Evolutionary conservation across 2,329 filamentous ascomycete species (phyloP), one percentile per base, ranked within the genome.

Genomic region (Pseudocercospora vitis): DNA sequence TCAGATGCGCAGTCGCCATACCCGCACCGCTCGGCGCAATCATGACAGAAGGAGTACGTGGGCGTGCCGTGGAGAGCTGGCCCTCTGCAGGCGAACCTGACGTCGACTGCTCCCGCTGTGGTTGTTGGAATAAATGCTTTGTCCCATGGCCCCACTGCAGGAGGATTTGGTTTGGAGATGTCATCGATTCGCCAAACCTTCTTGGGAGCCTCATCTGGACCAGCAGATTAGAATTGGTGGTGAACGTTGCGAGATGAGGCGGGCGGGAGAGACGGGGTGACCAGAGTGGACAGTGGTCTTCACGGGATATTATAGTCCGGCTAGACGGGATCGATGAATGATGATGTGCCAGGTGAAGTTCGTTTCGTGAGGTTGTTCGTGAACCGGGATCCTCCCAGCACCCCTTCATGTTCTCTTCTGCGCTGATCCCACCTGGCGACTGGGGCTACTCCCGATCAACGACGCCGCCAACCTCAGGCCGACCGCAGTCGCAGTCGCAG

Each of bases 121-220:
- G n/a, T n/a, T n/a, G n/a, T n/a, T n/a, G n/a, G n/a, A n/a, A n/a
- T n/a, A n/a, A n/a, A n/a, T n/a, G n/a, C n/a, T n/a, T n/a, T n/a
- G n/a, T n/a, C n/a, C n/a, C n/a, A 21, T 28, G 7, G 23, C 26
- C 28, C 21, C 39, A 35, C 42, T 35, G 46, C 45, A 37, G n/a
- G n/a, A n/a, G n/a, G 29, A 57, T 52, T 48, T 50, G 45, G 45
- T 53, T 49, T 46, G 18, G n/a, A 31, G 19, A 31, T 40, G 49
- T 52, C 49, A 52, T 52, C 23, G 40, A 19, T 12, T 42, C 26
- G 39, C 26, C 32, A 19, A 52, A 52, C 29, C 32, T 21, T 52
- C n/a, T 19, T 35, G n/a, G 21, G 49, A 46, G 35, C 40, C 49
- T 14, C 49, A 52, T 52, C 1, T 21, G 16, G 18, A 7, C 6